Percentiles rank a stretch among this genome's conserved stretches.
Conservation (phyloP, 495 filamentous ascomycete genomes). For the Extremus antarcticus region DNA sequence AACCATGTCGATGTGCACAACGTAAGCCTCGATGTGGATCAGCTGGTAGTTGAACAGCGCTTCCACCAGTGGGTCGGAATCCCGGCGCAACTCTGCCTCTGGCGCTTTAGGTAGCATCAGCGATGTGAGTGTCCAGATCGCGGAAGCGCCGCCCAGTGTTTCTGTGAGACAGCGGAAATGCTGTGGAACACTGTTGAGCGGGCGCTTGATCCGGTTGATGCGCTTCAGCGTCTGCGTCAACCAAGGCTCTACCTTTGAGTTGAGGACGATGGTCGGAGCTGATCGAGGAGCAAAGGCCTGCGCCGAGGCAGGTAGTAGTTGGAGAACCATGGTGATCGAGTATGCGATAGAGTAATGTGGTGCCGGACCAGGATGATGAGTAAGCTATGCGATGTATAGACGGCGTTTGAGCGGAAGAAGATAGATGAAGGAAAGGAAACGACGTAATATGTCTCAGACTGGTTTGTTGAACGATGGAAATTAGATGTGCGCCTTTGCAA, state of each 20-base stretch:
- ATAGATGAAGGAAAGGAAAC: constrained; percentile 3
- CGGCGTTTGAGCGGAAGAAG: constrained; percentile 1
- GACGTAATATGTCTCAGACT: constrained; percentile 17
- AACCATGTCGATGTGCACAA: constrained; percentile 99
- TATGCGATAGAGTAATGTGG: constrained; percentile 9
- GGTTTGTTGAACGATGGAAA: constrained; percentile 2
- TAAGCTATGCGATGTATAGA: constrained; percentile 13
- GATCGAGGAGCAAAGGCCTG: constrained; percentile 92
- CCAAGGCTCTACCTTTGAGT: constrained; percentile 92
- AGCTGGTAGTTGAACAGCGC: constrained; percentile 89
- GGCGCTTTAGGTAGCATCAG: constrained; percentile 89
- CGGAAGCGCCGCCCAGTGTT: constrained; percentile 79
- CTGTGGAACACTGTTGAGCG: constrained; percentile 93
- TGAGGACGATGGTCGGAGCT: constrained; percentile 90
- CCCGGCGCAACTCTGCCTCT: constrained; percentile 73
- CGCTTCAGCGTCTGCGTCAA: constrained; percentile 93
- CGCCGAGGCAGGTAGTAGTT: constrained; percentile 87
- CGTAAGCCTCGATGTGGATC: constrained; percentile 91
- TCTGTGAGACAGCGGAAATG: constrained; percentile 95
- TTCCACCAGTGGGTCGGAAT: constrained; percentile 80
- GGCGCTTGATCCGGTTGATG: constrained; percentile 94
- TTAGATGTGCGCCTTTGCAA: constrained; percentile 1
- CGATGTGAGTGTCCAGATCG: constrained; percentile 92
- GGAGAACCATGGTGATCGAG: constrained; percentile 66
- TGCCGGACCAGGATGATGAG: constrained; percentile 7